Conservation (phyloP, 2,329 filamentous ascomycete species). For the Verticillium zaregamsianum region DNA sequence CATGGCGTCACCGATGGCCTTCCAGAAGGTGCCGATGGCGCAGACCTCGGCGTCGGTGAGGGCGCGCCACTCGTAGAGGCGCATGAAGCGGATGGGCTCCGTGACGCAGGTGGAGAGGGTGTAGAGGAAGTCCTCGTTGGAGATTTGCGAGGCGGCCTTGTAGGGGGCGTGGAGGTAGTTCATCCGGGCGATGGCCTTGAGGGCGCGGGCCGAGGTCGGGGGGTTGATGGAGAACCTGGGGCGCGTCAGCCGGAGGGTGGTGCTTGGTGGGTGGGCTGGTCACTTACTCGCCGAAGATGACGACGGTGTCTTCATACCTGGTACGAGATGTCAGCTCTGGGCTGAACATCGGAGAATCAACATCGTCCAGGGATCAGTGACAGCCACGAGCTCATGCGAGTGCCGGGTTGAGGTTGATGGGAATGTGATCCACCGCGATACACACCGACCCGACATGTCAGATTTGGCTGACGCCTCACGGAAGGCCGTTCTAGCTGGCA, state of each 20-base stretch:
- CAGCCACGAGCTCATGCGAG: too few relatives aligned
- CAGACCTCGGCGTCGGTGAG: slow-evolving; percentile 65
- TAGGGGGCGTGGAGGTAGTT: slow-evolving; percentile 34
- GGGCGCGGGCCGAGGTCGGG: slow-evolving; percentile 23
- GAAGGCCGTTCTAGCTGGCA: background rate
- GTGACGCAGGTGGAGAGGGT: slow-evolving; percentile 55
- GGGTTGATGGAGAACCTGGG: background rate
- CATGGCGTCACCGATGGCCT: slow-evolving; percentile 66
- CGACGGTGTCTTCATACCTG: slow-evolving; percentile 36
- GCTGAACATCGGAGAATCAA: too few relatives aligned
- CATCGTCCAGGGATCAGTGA: too few relatives aligned
- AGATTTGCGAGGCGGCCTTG: slow-evolving; percentile 29
- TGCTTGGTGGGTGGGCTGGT: slow-evolving; percentile 21
- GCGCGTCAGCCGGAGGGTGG: slow-evolving; percentile 13
- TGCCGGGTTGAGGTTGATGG: too few relatives aligned
- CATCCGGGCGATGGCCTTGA: slow-evolving; percentile 33
- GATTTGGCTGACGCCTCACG: too few relatives aligned
- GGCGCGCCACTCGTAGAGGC: slow-evolving; percentile 65
- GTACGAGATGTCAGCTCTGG: background rate
- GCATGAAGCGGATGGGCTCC: slow-evolving; percentile 61
- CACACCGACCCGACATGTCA: too few relatives aligned
- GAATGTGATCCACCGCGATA: too few relatives aligned
- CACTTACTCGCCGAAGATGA: slow-evolving; percentile 31
- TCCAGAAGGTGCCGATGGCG: slow-evolving; percentile 67
- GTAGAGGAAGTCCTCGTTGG: slow-evolving; percentile 33